phyloP scores from a whole-genome alignment of 345 rosid species.

The Acer campestre region DNA sequence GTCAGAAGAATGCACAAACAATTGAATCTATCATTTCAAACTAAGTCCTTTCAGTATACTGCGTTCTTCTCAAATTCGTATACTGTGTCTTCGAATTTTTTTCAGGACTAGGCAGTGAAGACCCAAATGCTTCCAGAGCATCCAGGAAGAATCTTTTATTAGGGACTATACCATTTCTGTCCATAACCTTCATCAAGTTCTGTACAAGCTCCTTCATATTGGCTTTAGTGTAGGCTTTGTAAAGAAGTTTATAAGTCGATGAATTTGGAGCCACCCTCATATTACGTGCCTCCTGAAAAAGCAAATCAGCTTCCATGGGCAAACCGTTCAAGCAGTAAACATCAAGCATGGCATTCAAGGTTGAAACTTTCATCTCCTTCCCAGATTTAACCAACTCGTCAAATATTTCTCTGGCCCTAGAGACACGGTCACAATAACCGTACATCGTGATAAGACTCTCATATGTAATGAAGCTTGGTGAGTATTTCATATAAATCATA shows the following conservation, averaged over 20 bases:
- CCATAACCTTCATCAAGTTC: constrained; percentile 69
- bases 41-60: constrained; percentile 27
- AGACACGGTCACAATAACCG: constrained; percentile 70
- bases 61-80: constrained; percentile 22
- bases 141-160: constrained; percentile 86
- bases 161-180: constrained; percentile 75
- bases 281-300: constrained; percentile 45
- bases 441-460: constrained; percentile 85
- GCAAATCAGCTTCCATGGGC: constrained; percentile 68
- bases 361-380: constrained; percentile 59
- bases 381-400: constrained; percentile 57
- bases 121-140: constrained; percentile 67
- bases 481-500: constrained; percentile 71
- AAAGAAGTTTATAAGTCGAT: constrained; percentile 85
- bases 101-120: constrained; percentile 33
- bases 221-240: constrained; percentile 78
- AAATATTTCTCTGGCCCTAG: constrained; percentile 71
- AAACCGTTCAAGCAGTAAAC: constrained; percentile 79
- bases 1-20: constrained; percentile 12
- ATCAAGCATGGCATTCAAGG: constrained; percentile 80
- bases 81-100: constrained; percentile 9
- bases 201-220: constrained; percentile 70
- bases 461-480: constrained; percentile 68
- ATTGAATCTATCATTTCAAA: neutral
- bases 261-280: constrained; percentile 51